phyloP scores from a whole-genome alignment of 192 early-diverging fungal genomes.

The Umbelopsis ramanniana region DNA sequence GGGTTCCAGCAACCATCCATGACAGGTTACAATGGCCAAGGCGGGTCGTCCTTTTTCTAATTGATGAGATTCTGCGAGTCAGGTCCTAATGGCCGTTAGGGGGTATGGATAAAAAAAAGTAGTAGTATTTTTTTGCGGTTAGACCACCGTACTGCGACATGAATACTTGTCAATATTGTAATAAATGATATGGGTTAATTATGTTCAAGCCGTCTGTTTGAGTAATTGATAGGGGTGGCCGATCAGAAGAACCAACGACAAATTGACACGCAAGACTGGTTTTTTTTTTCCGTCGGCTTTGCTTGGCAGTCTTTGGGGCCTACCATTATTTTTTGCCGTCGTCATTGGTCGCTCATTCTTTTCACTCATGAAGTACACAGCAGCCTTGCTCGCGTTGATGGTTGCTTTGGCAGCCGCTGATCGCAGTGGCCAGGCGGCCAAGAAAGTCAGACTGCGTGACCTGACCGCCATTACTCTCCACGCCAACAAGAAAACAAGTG shows the following conservation, averaged over 20 bases:
- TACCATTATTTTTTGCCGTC: too few relatives aligned
- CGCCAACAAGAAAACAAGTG: slow-evolving; percentile 39
- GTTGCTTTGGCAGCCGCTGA: neutral
- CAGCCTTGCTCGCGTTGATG: neutral
- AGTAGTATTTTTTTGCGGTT: too few relatives aligned
- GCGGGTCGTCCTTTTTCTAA: slow-evolving; percentile 28
- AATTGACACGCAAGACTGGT: neutral
- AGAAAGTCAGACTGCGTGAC: slow-evolving; percentile 42
- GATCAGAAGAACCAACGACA: neutral
- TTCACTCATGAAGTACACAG: neutral
- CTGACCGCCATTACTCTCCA: slow-evolving; percentile 48
- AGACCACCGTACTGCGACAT: too few relatives aligned
- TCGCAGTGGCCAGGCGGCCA: slow-evolving; percentile 10
- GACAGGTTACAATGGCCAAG: slow-evolving; percentile 19
- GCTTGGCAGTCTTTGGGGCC: neutral
- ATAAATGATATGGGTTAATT: too few relatives aligned
- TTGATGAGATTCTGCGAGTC: neutral
- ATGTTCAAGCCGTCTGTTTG: too few relatives aligned
- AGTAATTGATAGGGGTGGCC: too few relatives aligned
- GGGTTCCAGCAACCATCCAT: slow-evolving; percentile 24
- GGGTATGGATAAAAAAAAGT: too few relatives aligned
- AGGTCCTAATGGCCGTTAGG: neutral
- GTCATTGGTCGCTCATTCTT: neutral
- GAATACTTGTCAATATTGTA: too few relatives aligned
- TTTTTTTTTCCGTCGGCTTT: too few relatives aligned